Base-by-base conservation (phyloP, 768 basidiomycete species). In the Sarcomyxa edulis region DNA sequence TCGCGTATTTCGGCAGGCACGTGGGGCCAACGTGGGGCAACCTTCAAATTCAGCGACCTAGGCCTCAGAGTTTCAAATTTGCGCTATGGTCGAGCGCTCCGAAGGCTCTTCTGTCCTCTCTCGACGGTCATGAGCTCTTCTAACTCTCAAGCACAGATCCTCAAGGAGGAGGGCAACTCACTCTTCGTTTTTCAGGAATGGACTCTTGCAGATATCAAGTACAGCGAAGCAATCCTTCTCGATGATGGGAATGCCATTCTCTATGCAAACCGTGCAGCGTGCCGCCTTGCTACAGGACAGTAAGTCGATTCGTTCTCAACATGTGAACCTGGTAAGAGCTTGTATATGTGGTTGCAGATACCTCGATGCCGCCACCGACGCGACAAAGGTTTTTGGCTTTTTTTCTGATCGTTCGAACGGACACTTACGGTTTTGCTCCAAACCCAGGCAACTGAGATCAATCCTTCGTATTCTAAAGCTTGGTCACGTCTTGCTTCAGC, bases 381-480 rank as follows among this genome's bases (percentile, higher is more conserved):
- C 62, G 5, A 35, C 46, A 43, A 56, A 55, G 49, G 63, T 64
- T 19, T 15, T 15, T 24, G 4, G 12, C n/a, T n/a, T n/a, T n/a
- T n/a, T n/a, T n/a, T n/a, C n/a, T n/a, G n/a, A n/a, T n/a, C n/a
- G n/a, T n/a, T n/a, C n/a, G n/a, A n/a, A n/a, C n/a, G n/a, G n/a
- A n/a, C n/a, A n/a, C n/a, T n/a, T n/a, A n/a, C n/a, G n/a, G n/a
- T n/a, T n/a, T n/a, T n/a, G n/a, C n/a, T n/a, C n/a, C n/a, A n/a
- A n/a, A n/a, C n/a, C n/a, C 32, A 65, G 68, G 66, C 69, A 7
- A 64, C 57, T 8, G 46, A 60, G 16, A 44, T 66, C 7, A 65
- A 70, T 45, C 60, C 69, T 5, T 50, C 44, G 2, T 72, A 67
- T 36, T 53, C 58, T 4, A 71, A 71, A 45, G 69, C 55, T 20